Base-by-base conservation (phyloP, 2,329 filamentous ascomycete genomes). In the Fusarium brevicatenulatum region DNA sequence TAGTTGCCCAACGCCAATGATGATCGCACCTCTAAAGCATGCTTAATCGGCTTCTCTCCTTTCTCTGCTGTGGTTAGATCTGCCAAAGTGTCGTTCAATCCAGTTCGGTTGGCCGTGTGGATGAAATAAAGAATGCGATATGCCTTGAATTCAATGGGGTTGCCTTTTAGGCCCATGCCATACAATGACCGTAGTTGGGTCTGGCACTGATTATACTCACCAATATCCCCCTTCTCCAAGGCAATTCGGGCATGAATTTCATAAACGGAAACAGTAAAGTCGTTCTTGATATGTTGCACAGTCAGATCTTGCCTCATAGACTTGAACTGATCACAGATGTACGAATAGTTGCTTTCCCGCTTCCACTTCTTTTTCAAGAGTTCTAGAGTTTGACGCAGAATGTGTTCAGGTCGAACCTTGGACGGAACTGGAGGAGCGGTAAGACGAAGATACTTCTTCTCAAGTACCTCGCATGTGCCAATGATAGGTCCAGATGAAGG, bases 141-240 rank as follows among this genome's bases (percentile, higher is more conserved):
- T 74, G 95, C 96, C 90, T 96, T 96, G 86, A 99, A 99, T 84
- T 99, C 96, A 85, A 93, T 91, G 80, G 93, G 91, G 83, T 95
- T 95, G 79, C 95, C 96, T 80, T 94, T 94, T 81, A 97, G 86
- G 76, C 93, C 93, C 85, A 94, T 90, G 82, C 90, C 90, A 85
- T 99, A 98, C 79, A 99, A 87, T 75, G 93, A 94, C 83, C 94
- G 94, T 81, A 99, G 88, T 86, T 99, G 96, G 79, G 96, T 98
- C 87, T 99, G 96, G 85, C 96, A 99, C 89, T 99, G 96, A 87
- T 99, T 99, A 96, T 99, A 99, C 96, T 99, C 96, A 99, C 96
- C 95, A 87, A 98, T 90, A 87, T 99, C 96, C 85, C 93, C 95
- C 89, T 97, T 98, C 85, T 99, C 95, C 83, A 99, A 88, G 76